Evolutionary conservation across 2,329 filamentous ascomycete species (phyloP).

Genomic region (Sordariomycetes sp.): DNA sequence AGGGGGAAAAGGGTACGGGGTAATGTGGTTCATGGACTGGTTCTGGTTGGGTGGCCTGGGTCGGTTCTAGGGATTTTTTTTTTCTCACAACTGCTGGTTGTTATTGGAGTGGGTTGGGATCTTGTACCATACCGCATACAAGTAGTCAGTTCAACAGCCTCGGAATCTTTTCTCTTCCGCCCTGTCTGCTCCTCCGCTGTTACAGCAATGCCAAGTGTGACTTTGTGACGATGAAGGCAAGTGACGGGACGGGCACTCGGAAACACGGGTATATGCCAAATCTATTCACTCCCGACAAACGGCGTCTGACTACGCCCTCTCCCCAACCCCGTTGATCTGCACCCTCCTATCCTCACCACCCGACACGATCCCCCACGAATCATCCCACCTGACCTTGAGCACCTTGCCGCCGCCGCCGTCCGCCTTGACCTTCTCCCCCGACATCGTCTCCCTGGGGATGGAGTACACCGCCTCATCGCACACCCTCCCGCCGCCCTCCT

Average conservation of each 20-base stretch:
- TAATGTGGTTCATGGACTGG: too few species aligned
- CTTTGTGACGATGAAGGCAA: not conserved
- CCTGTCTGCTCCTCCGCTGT: too few species aligned
- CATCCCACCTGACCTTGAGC: slow-evolving; percentile 78
- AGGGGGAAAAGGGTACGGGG: too few species aligned
- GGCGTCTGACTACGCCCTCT: not conserved
- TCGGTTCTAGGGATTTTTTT: not conserved
- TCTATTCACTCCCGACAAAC: not conserved
- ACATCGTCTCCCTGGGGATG: slow-evolving; percentile 61
- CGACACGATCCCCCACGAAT: slow-evolving; percentile 76
- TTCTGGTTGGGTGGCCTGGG: not conserved
- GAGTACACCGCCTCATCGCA: slow-evolving; percentile 57
- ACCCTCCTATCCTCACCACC: slow-evolving; percentile 88
- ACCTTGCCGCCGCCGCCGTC: slow-evolving; percentile 84
- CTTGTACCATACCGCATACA: not conserved
- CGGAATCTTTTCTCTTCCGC: not conserved
- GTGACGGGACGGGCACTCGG: not conserved
- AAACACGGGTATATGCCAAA: not conserved
- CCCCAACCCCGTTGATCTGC: slow-evolving; percentile 56
- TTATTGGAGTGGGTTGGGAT: not conserved
- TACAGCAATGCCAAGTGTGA: too few species aligned
- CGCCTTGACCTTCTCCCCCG: slow-evolving; percentile 47
- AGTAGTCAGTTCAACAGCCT: too few species aligned
- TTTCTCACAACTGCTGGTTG: too few species aligned
- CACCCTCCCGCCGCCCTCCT: slow-evolving; percentile 50